Conservation (phyloP, 352 stramenopile species). For the Phytopythium delawarense region DNA sequence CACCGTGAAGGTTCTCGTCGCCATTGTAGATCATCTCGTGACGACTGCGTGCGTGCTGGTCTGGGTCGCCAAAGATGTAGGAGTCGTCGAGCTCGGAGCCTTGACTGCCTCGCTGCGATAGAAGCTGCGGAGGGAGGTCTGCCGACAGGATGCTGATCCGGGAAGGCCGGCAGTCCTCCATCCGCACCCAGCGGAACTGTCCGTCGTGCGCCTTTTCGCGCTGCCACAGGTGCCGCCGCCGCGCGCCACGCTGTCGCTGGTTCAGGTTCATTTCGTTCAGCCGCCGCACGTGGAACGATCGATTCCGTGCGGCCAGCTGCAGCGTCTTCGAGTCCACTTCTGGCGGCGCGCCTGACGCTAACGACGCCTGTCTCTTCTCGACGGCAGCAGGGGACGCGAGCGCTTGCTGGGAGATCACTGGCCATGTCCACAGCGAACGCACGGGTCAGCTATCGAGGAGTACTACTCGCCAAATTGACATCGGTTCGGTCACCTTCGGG, state of each 20-base stretch:
- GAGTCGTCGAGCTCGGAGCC: conserved; percentile 20
- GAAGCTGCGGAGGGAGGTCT: conserved; percentile 16
- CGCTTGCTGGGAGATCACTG: conserved; percentile 68
- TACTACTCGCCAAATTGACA: background rate
- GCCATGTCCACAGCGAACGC: background rate
- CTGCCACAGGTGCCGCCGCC: conserved; percentile 74
- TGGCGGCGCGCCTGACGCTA: conserved; percentile 12
- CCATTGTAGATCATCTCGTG: conserved; percentile 11
- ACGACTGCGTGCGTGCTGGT: conserved; percentile 1
- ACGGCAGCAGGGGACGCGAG: conserved; percentile 22
- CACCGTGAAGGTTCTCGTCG: conserved; percentile 3
- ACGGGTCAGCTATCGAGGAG: conserved; percentile 1
- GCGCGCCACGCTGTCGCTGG: conserved; percentile 65
- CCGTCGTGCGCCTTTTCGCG: conserved; percentile 65
- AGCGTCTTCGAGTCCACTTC: conserved; percentile 24
- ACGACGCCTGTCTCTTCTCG: conserved; percentile 20
- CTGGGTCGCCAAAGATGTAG: conserved; percentile 31
- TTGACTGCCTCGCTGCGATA: conserved; percentile 8
- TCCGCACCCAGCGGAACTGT: conserved; percentile 76
- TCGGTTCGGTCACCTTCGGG: conserved; percentile 38
- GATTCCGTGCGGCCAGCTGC: conserved; percentile 50
- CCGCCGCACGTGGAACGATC: conserved; percentile 74
- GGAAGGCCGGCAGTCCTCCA: conserved; percentile 61
- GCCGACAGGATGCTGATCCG: conserved; percentile 57
- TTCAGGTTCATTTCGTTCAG: conserved; percentile 82